Evolutionary conservation across 2,329 filamentous ascomycete species (phyloP).

Genomic region (Beauveria pseudobassiana): DNA sequence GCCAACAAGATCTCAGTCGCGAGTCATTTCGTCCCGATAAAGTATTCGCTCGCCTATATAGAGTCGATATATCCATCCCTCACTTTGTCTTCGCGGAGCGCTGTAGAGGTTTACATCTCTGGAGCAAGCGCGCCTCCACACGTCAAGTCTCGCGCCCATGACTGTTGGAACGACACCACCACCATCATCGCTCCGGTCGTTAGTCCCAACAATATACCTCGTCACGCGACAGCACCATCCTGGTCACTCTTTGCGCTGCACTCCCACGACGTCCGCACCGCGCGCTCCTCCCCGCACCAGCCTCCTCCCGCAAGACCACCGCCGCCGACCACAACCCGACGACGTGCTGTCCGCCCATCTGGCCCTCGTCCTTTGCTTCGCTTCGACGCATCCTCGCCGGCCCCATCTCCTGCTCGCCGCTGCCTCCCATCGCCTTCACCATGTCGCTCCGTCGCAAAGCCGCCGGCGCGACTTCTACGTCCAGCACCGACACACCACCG

Average conservation of each 20-base stretch:
- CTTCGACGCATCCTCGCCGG: constrained; percentile 8
- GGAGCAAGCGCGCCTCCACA: background rate
- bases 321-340: background rate
- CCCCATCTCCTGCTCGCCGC: background rate
- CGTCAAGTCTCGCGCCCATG: constrained; percentile 1
- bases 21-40: background rate
- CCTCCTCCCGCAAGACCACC: background rate
- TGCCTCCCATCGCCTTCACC: constrained; percentile 2
- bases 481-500: background rate
- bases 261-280: constrained; percentile 2
- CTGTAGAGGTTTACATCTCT: background rate
- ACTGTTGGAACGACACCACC: background rate
- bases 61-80: background rate
- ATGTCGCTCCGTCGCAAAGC: constrained; percentile 9
- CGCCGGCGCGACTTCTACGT: background rate
- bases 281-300: background rate
- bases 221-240: constrained; percentile 8
- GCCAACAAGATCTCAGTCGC: background rate
- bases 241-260: background rate
- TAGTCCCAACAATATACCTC: background rate
- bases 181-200: background rate
- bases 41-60: no score
- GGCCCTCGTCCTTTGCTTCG: background rate
- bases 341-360: background rate
- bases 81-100: background rate